Evolutionary conservation across 768 basidiomycete species (phyloP).

Genomic region (Lenzites betulinus): DNA sequence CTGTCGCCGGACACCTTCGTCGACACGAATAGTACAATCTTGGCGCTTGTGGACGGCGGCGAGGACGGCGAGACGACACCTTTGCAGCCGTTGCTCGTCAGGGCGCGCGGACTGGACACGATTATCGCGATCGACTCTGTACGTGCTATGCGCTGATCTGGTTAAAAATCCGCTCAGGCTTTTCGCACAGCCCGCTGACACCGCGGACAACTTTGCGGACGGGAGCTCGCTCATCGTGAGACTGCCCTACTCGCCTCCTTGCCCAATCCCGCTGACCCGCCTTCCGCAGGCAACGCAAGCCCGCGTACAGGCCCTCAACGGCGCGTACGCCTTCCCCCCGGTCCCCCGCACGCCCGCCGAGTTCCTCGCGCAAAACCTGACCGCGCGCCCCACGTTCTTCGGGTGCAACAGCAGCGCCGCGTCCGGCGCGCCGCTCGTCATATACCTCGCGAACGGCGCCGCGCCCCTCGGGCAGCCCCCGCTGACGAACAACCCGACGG

Average conservation of each 20-base stretch:
- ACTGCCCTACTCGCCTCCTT: background rate
- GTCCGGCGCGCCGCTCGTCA: conserved; percentile 47
- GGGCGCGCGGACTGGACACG: conserved; percentile 67
- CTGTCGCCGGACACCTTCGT: conserved; percentile 50
- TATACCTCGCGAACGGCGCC: conserved; percentile 62
- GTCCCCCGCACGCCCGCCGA: conserved; percentile 52
- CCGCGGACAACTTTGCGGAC: conserved; percentile 49
- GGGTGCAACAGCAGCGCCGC: conserved; percentile 58
- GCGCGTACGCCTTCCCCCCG: conserved; percentile 52
- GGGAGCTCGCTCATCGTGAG: conserved; percentile 55
- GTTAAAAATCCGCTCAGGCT: background rate
- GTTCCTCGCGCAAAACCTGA: conserved; percentile 63
- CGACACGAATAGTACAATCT: conserved; percentile 51
- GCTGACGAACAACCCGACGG: conserved; percentile 47
- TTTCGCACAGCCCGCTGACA: conserved; percentile 47
- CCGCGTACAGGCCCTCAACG: conserved; percentile 39
- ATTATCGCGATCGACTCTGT: conserved; percentile 72
- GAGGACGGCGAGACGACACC: conserved; percentile 75
- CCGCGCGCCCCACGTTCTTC: conserved; percentile 74
- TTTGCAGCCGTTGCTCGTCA: conserved; percentile 69
- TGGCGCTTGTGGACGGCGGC: conserved; percentile 72
- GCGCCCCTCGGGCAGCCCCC: conserved; percentile 40
- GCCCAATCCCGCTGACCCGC: background rate
- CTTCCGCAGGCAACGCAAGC: conserved; percentile 49
- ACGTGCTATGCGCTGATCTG: background rate